phyloP scores from a whole-genome alignment of 2,329 filamentous ascomycete species.

The Zymoseptoria crescenta region DNA sequence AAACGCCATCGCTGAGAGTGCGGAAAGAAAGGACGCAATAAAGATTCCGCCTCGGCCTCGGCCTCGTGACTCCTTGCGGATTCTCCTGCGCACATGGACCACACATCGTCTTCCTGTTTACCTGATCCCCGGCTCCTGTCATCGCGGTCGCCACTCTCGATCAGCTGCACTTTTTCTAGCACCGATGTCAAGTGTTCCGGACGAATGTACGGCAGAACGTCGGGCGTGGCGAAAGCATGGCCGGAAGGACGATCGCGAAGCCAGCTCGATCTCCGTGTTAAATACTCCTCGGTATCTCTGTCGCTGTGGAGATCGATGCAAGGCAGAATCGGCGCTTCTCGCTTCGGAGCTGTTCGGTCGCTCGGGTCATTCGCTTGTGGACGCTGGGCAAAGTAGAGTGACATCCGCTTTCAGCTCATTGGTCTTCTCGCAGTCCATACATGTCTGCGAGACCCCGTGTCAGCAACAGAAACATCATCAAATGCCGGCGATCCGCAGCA shows the following conservation, averaged over 20 bases:
- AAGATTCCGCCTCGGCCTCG: neutral
- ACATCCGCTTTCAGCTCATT: constrained; percentile 11
- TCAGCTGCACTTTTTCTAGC: too few species aligned
- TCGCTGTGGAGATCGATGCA: neutral
- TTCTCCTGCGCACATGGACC: too few species aligned
- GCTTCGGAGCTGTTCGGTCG: neutral
- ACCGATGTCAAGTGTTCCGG: too few species aligned
- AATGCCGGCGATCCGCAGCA: neutral
- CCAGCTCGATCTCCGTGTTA: neutral
- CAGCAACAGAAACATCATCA: constrained; percentile 4
- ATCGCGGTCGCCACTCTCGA: too few species aligned
- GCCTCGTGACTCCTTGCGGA: neutral
- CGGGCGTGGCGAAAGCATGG: too few species aligned
- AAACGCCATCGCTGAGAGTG: neutral
- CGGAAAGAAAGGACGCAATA: neutral
- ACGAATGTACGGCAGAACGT: too few species aligned
- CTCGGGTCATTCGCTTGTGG: neutral
- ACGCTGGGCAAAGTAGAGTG: neutral
- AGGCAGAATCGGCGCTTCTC: neutral
- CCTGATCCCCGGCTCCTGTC: too few species aligned
- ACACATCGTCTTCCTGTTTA: too few species aligned
- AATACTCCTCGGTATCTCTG: neutral
- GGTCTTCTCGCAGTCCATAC: constrained; percentile 42
- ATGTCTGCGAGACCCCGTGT: constrained; percentile 30
- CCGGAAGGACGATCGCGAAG: too few species aligned